Evolutionary conservation across 83 land plant genomes (phyloP).

Genomic region (Diphasiastrum complanatum): DNA sequence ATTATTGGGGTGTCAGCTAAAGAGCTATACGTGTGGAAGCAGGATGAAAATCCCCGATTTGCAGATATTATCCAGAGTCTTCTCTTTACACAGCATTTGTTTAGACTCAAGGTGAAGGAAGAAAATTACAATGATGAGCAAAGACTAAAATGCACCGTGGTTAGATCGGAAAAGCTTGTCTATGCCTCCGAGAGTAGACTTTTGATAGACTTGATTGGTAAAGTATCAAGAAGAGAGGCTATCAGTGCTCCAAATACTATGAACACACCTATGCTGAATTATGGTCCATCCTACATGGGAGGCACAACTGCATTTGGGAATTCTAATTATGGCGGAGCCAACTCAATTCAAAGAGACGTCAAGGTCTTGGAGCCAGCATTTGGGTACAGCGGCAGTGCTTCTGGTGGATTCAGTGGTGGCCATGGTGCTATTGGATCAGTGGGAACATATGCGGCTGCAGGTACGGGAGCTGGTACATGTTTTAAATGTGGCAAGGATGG

Average conservation of each 20-base stretch:
- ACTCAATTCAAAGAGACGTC: too few relatives aligned
- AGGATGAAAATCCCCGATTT: conserved; percentile 56
- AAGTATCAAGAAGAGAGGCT: conserved; percentile 36
- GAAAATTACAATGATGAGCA: conserved; percentile 85
- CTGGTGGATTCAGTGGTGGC: too few relatives aligned
- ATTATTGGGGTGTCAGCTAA: conserved; percentile 66
- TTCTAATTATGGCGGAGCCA: too few relatives aligned
- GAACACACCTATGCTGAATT: background rate
- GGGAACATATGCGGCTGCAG: conserved; percentile 6
- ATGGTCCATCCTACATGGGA: conserved; percentile 13
- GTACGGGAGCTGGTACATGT: conserved; percentile 27
- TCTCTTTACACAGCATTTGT: conserved; percentile 51
- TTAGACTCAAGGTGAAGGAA: conserved; percentile 80
- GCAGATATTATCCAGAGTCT: conserved; percentile 46
- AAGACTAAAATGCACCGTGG: conserved; percentile 59
- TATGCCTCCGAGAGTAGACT: conserved; percentile 53
- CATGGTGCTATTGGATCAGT: conserved; percentile 26
- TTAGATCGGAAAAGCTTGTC: conserved; percentile 68
- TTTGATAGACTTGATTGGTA: conserved; percentile 52
- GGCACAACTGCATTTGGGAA: conserved; percentile 18
- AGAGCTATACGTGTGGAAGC: conserved; percentile 58
- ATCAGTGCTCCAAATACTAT: background rate
- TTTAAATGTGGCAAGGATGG: conserved; percentile 58
- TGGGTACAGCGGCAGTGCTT: too few relatives aligned
- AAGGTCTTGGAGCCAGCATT: too few relatives aligned